A percentile compares a stretch with the other conserved stretches of the same genome.
Conservation (phyloP, 257 asterid species). For the Solanum chmielewskii region DNA sequence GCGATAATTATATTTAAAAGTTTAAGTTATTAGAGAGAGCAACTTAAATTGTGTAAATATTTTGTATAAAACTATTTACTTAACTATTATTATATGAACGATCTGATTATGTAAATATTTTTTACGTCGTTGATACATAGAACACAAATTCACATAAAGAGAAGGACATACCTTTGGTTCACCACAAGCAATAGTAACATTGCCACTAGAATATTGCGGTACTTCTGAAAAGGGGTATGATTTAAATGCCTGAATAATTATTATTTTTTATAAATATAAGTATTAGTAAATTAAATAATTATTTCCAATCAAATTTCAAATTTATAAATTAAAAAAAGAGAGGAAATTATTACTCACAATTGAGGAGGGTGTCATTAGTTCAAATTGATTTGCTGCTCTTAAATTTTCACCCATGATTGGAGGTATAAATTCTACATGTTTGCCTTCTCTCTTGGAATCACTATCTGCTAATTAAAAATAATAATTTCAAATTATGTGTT, state of each 20-base stretch:
- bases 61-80: background rate
- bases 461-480: background rate
- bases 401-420: background rate
- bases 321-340: background rate
- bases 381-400: background rate
- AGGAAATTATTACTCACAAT: background rate
- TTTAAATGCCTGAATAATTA: background rate
- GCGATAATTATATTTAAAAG: background rate
- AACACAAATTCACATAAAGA: background rate
- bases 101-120: background rate
- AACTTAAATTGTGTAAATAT: background rate
- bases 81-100: background rate
- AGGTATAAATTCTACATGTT: background rate
- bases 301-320: background rate
- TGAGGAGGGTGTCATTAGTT: background rate
- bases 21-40: background rate
- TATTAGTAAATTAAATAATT: background rate
- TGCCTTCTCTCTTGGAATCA: background rate
- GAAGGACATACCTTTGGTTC: background rate
- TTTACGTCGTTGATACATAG: background rate
- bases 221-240: background rate
- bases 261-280: background rate
- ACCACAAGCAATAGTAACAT: background rate
- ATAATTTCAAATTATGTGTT: background rate
- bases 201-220: background rate